Evolutionary conservation across 2,329 filamentous ascomycete species (phyloP), one percentile per base, ranked within the genome.

Genomic region (Colletotrichum incanum): DNA sequence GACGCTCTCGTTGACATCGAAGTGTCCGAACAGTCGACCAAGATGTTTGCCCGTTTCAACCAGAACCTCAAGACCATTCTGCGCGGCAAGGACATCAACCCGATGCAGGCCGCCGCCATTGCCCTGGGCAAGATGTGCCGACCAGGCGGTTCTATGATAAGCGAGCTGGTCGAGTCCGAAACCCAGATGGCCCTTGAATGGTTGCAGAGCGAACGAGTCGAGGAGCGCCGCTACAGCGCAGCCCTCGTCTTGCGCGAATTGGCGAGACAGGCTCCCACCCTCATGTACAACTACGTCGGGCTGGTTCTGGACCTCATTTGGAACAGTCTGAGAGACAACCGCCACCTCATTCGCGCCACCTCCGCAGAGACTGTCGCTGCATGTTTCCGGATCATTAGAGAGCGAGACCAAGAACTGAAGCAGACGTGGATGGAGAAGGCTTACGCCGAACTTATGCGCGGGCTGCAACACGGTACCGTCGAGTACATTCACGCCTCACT

Each of bases 171-270:
- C 69, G 96, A 99, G 80, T 96, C 95, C 66, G 96, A 99, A 83
- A 95, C 98, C 73, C 97, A 98, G 82, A 96, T 95, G 23, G 95
- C 97, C 2, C 87, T 99, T 65, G 96, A 99, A 84, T 98, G 95
- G 94, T 90, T 99, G 69, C 96, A 98, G 80, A 95, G 95, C 60
- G 97, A 98, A 80, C 91, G 96, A 75, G 92, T 97, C 77, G 96
- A 99, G 84, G 96, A 96, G 80, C 90, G 96, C 76, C 91, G 96
- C 77, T 98, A 98, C 80, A 96, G 95, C 71, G 95, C 96, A 23
- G 96, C 98, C 9, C 89, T 99, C 31, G 92, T 98, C 41, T 89
- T 99, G 66, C 91, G 95, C 71, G 96, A 99, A 81, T 88, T 99
- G 71, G 95, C 95, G 8, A 92, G 94, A 77, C 97, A 96, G 80